Conservation (phyloP, 192 early-diverging fungal genomes). For the Entomortierella parvispora region DNA sequence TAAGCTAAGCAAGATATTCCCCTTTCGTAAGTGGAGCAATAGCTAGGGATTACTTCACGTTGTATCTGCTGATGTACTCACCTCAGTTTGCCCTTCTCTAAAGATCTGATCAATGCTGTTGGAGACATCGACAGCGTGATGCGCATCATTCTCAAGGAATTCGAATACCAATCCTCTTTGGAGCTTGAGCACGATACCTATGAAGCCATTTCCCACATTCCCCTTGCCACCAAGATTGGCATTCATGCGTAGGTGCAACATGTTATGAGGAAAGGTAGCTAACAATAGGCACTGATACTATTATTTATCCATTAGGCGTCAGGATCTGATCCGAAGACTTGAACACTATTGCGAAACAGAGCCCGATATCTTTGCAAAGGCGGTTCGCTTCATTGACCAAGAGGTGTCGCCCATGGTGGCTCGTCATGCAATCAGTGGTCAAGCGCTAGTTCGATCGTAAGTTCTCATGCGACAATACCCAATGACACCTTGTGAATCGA, state of each 20-base stretch:
- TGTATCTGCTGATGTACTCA: background rate
- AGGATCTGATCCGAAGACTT: slow-evolving; percentile 65
- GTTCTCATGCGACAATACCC: slow-evolving; percentile 1
- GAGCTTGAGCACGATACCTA: slow-evolving; percentile 64
- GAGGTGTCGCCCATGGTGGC: slow-evolving; percentile 59
- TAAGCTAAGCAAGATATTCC: slow-evolving; percentile 65
- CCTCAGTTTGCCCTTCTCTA: background rate
- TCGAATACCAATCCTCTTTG: slow-evolving; percentile 67
- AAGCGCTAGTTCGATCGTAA: slow-evolving; percentile 65
- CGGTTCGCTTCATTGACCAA: slow-evolving; percentile 60
- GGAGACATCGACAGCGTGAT: slow-evolving; percentile 67
- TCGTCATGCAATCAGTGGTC: slow-evolving; percentile 66
- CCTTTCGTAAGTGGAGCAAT: slow-evolving; percentile 63
- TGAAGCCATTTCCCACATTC: slow-evolving; percentile 67
- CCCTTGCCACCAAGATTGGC: slow-evolving; percentile 66
- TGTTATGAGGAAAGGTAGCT: background rate
- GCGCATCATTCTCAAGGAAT: slow-evolving; percentile 66
- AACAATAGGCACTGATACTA: background rate
- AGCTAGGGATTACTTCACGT: background rate
- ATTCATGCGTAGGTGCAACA: slow-evolving; percentile 58
- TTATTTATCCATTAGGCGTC: slow-evolving; percentile 15
- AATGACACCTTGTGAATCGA: background rate
- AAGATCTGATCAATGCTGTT: slow-evolving; percentile 68
- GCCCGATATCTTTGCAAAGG: slow-evolving; percentile 53
- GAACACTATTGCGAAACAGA: slow-evolving; percentile 66